phyloP scores from a whole-genome alignment of 2,329 filamentous ascomycete genomes.

The Tothia fuscella region DNA sequence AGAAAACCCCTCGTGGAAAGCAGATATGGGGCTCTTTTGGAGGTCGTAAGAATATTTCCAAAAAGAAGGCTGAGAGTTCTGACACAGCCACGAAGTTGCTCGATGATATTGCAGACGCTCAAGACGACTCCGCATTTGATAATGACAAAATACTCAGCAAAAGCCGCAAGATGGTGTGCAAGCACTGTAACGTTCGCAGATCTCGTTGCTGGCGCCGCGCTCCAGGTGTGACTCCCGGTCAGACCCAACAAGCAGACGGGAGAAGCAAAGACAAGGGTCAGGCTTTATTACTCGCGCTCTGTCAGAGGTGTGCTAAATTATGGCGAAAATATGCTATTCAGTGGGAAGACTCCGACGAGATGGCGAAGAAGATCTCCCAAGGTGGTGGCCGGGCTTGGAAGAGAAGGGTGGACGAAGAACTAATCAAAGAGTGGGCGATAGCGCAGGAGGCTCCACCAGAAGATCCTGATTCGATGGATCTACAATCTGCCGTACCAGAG shows the following conservation, averaged over 20 bases:
- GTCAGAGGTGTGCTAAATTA: slow-evolving; percentile 77
- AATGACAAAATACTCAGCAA: slow-evolving; percentile 66
- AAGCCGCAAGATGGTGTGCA: slow-evolving; percentile 82
- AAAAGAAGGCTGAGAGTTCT: slow-evolving; percentile 52
- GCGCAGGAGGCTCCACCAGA: slow-evolving; percentile 40
- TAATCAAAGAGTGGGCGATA: slow-evolving; percentile 61
- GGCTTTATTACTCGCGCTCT: slow-evolving; percentile 70
- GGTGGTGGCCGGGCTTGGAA: slow-evolving; percentile 75
- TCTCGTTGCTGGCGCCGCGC: slow-evolving; percentile 89
- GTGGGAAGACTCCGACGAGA: slow-evolving; percentile 87
- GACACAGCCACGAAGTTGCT: slow-evolving; percentile 57
- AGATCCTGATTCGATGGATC: not conserved
- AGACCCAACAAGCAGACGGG: slow-evolving; percentile 55
- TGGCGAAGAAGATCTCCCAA: slow-evolving; percentile 73
- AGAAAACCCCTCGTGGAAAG: slow-evolving; percentile 76
- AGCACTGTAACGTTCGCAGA: slow-evolving; percentile 71
- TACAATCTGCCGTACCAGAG: slow-evolving; percentile 24
- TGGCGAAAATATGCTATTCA: slow-evolving; percentile 95
- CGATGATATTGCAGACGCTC: slow-evolving; percentile 83
- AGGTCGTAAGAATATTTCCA: slow-evolving; percentile 70
- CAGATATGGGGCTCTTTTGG: slow-evolving; percentile 85
- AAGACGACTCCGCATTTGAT: slow-evolving; percentile 94
- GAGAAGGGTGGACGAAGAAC: slow-evolving; percentile 80
- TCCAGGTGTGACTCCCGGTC: slow-evolving; percentile 61
- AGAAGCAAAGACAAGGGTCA: slow-evolving; percentile 65